Base-by-base conservation (phyloP, 1,284 basidiomycete species). In the Papiliotrema fonsecae region DNA sequence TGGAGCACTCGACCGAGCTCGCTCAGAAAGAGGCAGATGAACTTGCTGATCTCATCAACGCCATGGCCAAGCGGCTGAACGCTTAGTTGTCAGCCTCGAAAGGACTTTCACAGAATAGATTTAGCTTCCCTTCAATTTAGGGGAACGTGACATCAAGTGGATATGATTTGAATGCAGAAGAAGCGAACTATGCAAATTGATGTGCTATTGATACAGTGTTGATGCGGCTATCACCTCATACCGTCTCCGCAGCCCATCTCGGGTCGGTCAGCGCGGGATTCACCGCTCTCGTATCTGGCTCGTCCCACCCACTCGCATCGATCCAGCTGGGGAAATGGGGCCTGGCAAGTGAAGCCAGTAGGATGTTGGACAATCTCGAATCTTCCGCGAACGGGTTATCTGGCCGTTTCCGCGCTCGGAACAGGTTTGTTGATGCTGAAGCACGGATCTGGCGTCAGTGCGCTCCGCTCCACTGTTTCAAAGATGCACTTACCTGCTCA, bases 401-500 rank as follows among this genome's bases (percentile, higher is more conserved):
- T 1, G 72, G 65, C 24, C 60, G 47, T 44, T 56, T 57, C 6
- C 52, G 55, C 26, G 60, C 53, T 27, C 55, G 47, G 43, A 69
- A 55, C 4, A 72, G 45, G 39, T 57, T 63, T 18, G 53, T 60
- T 1, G 64, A 59, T 0, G 67, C 63, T 3, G 64, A 67, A n/a
- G 67, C 67, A 31, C 74, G 64, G 52, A 74, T 71, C 67, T 73
- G 4, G 16, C 22, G 37, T 25, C 21, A 45, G 19, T 25, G 5
- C 5, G 4, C n/a, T n/a, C n/a, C n/a, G n/a, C 22, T 16, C 14
- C 27, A 31, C 9, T 24, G 36, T 44, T 25, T 22, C 6, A 11
- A 19, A 51, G 45, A 51, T 32, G 25, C 21, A 60, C 84, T 67
- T 62, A 88, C 87, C 80, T 91, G 88, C 74, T 96, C 91, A 54